Conservation (phyloP, 2,329 filamentous ascomycete genomes). For the Calonectria hawksworthii region DNA sequence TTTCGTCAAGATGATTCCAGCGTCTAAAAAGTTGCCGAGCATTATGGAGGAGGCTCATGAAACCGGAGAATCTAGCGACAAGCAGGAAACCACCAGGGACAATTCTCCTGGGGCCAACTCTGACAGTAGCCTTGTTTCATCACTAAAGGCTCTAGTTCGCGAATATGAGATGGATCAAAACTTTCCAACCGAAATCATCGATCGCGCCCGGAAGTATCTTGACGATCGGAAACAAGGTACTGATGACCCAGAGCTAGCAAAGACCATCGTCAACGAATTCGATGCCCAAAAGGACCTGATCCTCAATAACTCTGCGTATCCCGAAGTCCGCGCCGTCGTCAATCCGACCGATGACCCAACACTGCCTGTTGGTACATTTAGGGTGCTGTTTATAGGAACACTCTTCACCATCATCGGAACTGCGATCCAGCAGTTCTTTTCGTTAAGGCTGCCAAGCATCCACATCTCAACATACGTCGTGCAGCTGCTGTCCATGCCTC, state of each 20-base stretch:
- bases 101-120: neutral
- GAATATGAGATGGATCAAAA: constrained; percentile 63
- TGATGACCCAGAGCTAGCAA: constrained; percentile 34
- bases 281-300: constrained; percentile 43
- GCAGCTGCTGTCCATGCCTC: constrained; percentile 56
- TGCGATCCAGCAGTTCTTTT: constrained; percentile 53
- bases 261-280: constrained; percentile 38
- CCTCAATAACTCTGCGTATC: constrained; percentile 53
- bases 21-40: neutral
- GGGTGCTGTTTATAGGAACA: constrained; percentile 56
- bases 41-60: neutral
- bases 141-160: constrained; percentile 47
- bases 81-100: too few relatives aligned
- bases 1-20: neutral
- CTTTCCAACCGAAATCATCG: constrained; percentile 58
- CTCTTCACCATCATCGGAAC: constrained; percentile 49
- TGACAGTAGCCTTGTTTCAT: neutral
- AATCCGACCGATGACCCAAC: constrained; percentile 57
- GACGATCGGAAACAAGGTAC: constrained; percentile 25
- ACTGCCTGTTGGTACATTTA: constrained; percentile 57
- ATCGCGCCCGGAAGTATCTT: constrained; percentile 58
- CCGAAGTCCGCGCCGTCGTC: constrained; percentile 62
- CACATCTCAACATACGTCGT: constrained; percentile 56
- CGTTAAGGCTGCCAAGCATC: constrained; percentile 57
- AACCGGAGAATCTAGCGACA: neutral